Conservation (phyloP, 1,284 basidiomycete species). For the Apiotrichum mycotoxinovorans region DNA sequence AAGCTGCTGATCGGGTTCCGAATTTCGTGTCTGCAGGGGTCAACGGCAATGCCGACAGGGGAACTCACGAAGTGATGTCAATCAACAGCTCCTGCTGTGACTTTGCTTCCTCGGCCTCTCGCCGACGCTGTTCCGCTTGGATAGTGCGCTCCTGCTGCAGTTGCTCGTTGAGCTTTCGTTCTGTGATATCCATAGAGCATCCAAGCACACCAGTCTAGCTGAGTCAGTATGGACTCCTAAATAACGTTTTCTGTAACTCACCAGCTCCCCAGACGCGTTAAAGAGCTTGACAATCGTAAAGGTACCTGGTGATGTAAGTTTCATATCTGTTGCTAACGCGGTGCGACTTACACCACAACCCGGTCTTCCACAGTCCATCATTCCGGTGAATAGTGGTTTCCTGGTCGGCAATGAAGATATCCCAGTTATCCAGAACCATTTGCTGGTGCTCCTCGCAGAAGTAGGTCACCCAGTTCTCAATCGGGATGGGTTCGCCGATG, state of each 20-base stretch:
- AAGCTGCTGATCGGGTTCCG: constrained; percentile 21
- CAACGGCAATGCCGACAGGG: too few relatives aligned
- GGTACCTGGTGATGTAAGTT: not conserved
- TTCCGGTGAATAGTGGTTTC: too few relatives aligned
- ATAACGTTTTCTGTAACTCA: not conserved
- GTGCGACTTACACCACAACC: too few relatives aligned
- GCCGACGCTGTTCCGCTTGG: constrained; percentile 37
- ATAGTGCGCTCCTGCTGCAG: constrained; percentile 32
- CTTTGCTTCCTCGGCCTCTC: constrained; percentile 43
- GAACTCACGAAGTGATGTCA: constrained; percentile 32
- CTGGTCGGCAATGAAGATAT: too few relatives aligned
- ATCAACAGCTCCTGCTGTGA: constrained; percentile 44
- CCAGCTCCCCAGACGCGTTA: not conserved
- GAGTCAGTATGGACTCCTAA: not conserved
- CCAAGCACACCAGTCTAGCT: constrained; percentile 24
- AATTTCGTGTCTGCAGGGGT: constrained; percentile 33
- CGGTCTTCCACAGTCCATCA: too few relatives aligned
- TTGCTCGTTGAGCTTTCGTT: constrained; percentile 38
- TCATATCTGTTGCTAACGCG: too few relatives aligned
- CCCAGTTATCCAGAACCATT: too few relatives aligned
- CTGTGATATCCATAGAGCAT: constrained; percentile 34
- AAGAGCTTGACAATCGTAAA: constrained; percentile 16
- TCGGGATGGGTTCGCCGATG: too few relatives aligned
- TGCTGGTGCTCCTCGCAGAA: too few relatives aligned
- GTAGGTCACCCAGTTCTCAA: too few relatives aligned